Evolutionary conservation across 2,329 filamentous ascomycete species (phyloP), one percentile per base, ranked within the genome.

Genomic region (Calonectria pauciramosa): DNA sequence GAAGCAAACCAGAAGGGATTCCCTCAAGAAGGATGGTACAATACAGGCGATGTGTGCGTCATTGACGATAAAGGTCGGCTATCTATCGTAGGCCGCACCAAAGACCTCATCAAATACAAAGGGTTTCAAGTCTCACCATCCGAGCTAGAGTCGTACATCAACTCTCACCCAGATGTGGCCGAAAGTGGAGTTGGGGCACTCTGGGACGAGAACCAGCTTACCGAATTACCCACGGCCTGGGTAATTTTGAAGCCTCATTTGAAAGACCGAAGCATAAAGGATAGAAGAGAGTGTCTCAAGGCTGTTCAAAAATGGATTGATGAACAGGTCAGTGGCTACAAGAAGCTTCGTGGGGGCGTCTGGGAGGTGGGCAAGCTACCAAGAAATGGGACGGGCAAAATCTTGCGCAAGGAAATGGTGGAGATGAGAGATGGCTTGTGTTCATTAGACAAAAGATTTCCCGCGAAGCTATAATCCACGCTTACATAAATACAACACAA

Each of bases 21-120:
- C 54, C 83, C 84, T 6, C 73, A 82, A 14, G 65, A 80, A 4
- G 85, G 85, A 0, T 88, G 86, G 86, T 87, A 86, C 68, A 86
- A 86, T 60, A 89, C 87, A 0, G 87, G 87, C 1, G 87, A 89
- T 70, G 84, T 88, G 1, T 87, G 86, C 59, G 83, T 78, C 2
- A 81, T 86, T 38, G 83, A 85, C 69, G 66, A 71, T 0, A 54
- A 83, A 1, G 84, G 84, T 2, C 76, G 80, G 4, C 71, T 86
- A 8, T 83, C 78, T 47, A 82, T 87, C 16, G 82, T 86, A 11
- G 86, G 85, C 2, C 78, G 86, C 1, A 85, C 84, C 3, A 87
- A 87, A 68, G 85, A 86, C 34, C 70, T 87, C 23, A 86, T 87
- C 76, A 87, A 87, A 75, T 86, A 86, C 78, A 86, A 86, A 66